Evolutionary conservation across 164 flowering plant genomes (phyloP), one percentile per base, ranked within the genome.

Genomic region (Vitis cinerea): DNA sequence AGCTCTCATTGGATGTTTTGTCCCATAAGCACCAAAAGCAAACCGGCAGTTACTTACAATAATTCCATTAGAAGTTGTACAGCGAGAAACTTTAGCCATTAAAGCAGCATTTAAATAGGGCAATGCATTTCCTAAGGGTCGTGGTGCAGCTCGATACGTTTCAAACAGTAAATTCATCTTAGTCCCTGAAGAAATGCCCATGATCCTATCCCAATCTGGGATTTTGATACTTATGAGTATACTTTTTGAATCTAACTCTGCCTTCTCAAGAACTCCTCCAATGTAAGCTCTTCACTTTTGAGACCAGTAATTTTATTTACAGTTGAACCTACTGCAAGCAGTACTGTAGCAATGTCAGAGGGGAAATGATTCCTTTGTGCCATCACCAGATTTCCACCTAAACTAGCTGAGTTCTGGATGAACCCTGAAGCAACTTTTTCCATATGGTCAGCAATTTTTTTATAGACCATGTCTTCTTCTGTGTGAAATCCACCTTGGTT

Each of bases 381-480:
- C 96, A 92, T 85, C 57, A 92, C 83, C 75, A 95, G 73, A 81
- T 95, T 95, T 13, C 99, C 99, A 4, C 98, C 99, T 13, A 92
- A 23, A 78, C 94, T 95, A 10, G 92, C 98, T 2, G 91, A 83
- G 71, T 95, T 95, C 57, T 97, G 76, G 11, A 95, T 63, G 54
- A 81, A 90, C 10, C 73, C 67, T 13, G 97, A 79, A 70, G 93
- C 98, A 74, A 94, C 76, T 75, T 92, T 94, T 74, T 85, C 90
- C 92, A 94, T 78, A 70, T 94, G 97, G 37, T 74, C 75, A n/a
- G 95, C 89, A 70, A 92, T 75, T 79, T 86, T 92, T 27, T n/a
- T 64, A 57, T 86, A 84, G 47, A 92, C 69, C 50, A 77, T 17
- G 47, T 66, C 70, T 62, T 61, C 65, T 9, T 72, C 75, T 8